Evolutionary conservation across 768 basidiomycete genomes (phyloP), one percentile per base, ranked within the genome.

Genomic region (Naganishia onofrii): DNA sequence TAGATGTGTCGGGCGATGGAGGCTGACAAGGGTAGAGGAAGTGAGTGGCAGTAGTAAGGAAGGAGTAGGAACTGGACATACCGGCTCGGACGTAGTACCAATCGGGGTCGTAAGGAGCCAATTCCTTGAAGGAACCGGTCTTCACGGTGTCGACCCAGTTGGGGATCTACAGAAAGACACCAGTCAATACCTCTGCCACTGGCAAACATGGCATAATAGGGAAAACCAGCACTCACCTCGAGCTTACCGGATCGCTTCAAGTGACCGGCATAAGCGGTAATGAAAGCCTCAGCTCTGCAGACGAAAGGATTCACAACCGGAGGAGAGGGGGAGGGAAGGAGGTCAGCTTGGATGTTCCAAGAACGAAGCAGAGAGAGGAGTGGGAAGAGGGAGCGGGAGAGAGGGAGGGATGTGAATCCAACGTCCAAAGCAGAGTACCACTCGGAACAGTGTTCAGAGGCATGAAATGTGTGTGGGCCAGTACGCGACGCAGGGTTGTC

Each of bases 31-130:
- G 51, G 23, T 42, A 31, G 36, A 10, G 26, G 13, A 44, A 7
- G 21, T 23, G 28, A 60, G n/a, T 15, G 10, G 19, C 19, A 26
- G 38, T 5, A 19, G 23, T 3, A 44, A 7, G 15, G 42, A 21
- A 23, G 21, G 3, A 3, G 1, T n/a, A 13, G 42, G n/a, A 38
- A 12, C 46, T 31, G 21, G 36, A 86, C 88, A 81, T 79, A 96
- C 94, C 94, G 84, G 95, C 91, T 79, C 96, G 92, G 82, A 95
- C 86, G 84, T 98, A 99, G 87, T 88, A 99, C 96, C 96, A 99
- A 83, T 99, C 96, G 52, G 92, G 91, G 84, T 98, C 93, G 84
- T 97, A 97, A 67, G 96, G 96, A 66, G 94, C 95, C 71, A 96
- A 91, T 84, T 99, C 96, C 84, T 98, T 98, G 87, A 86, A 93